Evolutionary conservation across 176 grass and related monocot species (phyloP).

Genomic region (Carex kokanica): DNA sequence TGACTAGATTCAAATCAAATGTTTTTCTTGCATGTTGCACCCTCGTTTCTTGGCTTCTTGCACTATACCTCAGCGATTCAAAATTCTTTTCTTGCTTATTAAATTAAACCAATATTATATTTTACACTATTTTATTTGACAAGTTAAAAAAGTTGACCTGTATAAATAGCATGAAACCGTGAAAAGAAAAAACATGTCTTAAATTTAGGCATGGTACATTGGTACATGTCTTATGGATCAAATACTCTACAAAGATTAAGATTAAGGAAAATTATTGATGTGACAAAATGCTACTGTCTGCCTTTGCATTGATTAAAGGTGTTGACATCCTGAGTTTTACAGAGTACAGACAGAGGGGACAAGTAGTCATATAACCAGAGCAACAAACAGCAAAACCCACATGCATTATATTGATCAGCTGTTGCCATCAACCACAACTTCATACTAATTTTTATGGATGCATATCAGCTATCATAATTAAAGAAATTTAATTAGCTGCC

Average conservation of each 20-base stretch:
- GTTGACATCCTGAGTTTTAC: neutral
- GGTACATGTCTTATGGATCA: neutral
- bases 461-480: neutral
- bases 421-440: neutral
- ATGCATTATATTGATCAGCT: neutral
- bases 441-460: neutral
- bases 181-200: neutral
- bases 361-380: neutral
- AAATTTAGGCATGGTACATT: neutral
- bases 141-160: neutral
- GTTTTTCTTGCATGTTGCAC: neutral
- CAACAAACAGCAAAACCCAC: neutral
- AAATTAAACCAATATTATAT: neutral
- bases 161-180: neutral
- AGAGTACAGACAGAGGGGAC: neutral
- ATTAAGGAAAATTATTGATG: slow-evolving; percentile 3
- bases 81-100: neutral
- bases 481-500: neutral
- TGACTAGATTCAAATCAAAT: neutral
- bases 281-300: neutral
- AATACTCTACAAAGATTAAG: neutral
- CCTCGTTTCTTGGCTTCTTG: neutral
- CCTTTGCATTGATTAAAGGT: neutral
- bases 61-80: neutral
- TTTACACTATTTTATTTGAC: neutral